Percentiles rank a stretch among this genome's conserved stretches.
Evolutionary conservation across 768 basidiomycete genomes (phyloP).

Genomic region (Trametes cingulata): DNA sequence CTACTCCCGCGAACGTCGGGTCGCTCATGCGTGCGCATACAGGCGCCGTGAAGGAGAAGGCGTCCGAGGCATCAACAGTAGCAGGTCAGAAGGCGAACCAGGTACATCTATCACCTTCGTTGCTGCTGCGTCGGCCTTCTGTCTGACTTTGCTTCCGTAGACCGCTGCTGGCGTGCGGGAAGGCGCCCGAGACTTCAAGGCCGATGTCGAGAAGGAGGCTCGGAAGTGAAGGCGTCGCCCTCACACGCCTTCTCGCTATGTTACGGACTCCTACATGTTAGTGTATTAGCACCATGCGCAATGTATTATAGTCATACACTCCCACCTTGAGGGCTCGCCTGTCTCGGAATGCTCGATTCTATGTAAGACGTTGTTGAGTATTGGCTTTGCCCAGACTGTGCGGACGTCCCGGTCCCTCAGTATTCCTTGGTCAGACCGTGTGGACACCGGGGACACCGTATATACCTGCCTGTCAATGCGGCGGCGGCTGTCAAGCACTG

Average conservation of each 20-base stretch:
- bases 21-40: neutral
- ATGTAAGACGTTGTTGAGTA: too few species aligned
- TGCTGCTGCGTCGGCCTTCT: neutral
- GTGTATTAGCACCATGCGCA: neutral
- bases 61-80: constrained; percentile 35
- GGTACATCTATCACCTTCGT: too few species aligned
- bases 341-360: too few species aligned
- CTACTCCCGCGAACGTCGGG: neutral
- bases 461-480: too few species aligned
- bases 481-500: too few species aligned
- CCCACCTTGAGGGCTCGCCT: neutral
- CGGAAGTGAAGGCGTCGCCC: constrained; percentile 22
- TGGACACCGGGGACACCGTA: too few species aligned
- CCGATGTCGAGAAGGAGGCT: constrained; percentile 29
- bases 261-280: neutral
- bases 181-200: constrained; percentile 31
- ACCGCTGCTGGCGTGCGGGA: constrained; percentile 28
- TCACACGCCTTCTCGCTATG: neutral
- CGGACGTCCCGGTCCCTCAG: too few species aligned
- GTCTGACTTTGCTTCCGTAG: constrained; percentile 12
- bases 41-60: constrained; percentile 42
- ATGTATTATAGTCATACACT: neutral
- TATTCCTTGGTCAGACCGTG: too few species aligned
- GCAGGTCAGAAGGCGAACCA: constrained; percentile 42
- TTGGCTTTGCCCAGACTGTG: too few species aligned